Evolutionary conservation across 2,329 filamentous ascomycete genomes (phyloP), one percentile per base, ranked within the genome.

Genomic region (Aspergillus ochraceoroseus): DNA sequence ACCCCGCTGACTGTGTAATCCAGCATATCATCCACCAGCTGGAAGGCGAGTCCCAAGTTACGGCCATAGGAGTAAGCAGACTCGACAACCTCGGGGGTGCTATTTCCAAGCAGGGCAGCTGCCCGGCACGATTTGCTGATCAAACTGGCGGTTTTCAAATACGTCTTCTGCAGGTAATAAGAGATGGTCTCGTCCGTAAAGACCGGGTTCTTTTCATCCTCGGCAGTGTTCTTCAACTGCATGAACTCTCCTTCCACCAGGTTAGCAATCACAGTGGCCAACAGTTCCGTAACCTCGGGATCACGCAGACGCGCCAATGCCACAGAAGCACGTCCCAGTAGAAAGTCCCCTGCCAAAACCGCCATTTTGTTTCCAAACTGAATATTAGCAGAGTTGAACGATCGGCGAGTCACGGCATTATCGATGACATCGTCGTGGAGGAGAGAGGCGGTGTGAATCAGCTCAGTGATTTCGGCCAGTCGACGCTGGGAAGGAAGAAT

Each of bases 311-410:
- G 81, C 9, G 92, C 92, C 28, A 98, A 76, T 4, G 90, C 90
- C 5, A 96, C 89, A 0, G 92, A 98, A 1, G 92, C 92, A 36
- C 92, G 79, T 3, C 90, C 90, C 2, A 98, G 76, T 30, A 98
- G 71, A 59, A 98, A 98, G 63, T 98, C 92, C n/a, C 92, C 92
- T 0, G 92, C 92, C 51, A 98, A 70, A 2, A 98, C 90, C 9
- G 92, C 90, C 90, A 98, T 96, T 68, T 98, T 98, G 73, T 98
- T 98, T 49, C 92, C 92, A 57, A 96, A 96, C 57, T 89, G 86
- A 47, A 92, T 77, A 63, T 98, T 98, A 20, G 92, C 92, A 2
- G 87, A 94, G 5, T 87, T 84, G 2, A 81, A 80, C 19, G 87
- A 86, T 45, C 92, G 85, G 40, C 92, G 80, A 7, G 88, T 84